Base-by-base conservation (phyloP, 2,329 filamentous ascomycete genomes). In the Sclerotiophoma versabilis region DNA sequence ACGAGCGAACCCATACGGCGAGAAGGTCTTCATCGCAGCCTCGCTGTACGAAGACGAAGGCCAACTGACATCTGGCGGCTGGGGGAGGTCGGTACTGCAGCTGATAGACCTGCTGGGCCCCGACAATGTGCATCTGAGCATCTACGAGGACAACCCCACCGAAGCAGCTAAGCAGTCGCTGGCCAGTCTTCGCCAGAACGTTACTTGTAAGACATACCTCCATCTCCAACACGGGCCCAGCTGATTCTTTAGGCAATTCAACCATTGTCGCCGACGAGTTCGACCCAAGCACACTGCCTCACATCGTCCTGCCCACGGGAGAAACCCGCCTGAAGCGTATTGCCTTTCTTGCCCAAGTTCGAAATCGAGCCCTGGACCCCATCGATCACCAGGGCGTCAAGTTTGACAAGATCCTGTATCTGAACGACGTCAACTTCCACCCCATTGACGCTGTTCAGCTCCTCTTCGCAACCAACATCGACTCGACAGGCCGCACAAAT, bases 11-110 rank as follows among this genome's bases (percentile, higher is more conserved):
- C 65, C 77, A 1, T 73, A 78, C 48, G 79, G 84, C 43, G 87
- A 91, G 70, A 88, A 86, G 64, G 78, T 92, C n/a, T 92, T 89
- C 66, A 89, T 92, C 45, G 87, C 87, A 1, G 84, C 88, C 14
- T 90, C 87, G 64, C 80, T 92, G 48, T 88, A 89, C 62, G 88
- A 92, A 64, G 77, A 79, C 17, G 77, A 79, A 6, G 87, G 87
- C 1, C 76, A 81, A 2, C 75, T 92, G 17, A 83, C 87, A 0
- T 75, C 79, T 6, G 88, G 88, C 1, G 76, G 78, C 23, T 92
- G 89, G 89, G 88, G 86, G 0, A 70, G 80, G 54, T 80, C 81
- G 20, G 69, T 92, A 0, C 68, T 87, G 33, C 76, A 84, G 17
- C 73, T 92, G 48, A 81, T 92, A 26, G 79, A 89, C 42, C 70